Percentiles rank a stretch among this genome's conserved stretches.
Evolutionary conservation across 73 alveolate genomes (phyloP).

Genomic region (Symbiodinium natans): DNA sequence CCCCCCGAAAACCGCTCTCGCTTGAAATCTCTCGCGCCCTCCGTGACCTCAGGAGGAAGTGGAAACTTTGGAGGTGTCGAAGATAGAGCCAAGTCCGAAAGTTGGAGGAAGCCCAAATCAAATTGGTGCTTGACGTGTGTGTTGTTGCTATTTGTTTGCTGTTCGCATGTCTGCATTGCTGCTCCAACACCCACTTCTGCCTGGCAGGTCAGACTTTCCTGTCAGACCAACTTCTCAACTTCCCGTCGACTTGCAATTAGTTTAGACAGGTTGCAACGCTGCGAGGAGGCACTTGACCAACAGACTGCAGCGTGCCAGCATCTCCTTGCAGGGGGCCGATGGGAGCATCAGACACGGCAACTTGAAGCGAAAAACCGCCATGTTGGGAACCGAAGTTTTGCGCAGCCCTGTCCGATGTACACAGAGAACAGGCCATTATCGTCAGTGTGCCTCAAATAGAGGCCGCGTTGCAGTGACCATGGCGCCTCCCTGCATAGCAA

Average conservation of each 20-base stretch:
- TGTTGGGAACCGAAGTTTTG: neutral
- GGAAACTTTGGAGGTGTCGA: no score
- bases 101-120: no score
- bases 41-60: no score
- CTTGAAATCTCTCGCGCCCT: no score
- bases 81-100: no score
- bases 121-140: no score
- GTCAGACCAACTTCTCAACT: no score
- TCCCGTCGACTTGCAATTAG: neutral
- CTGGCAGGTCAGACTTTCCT: no score
- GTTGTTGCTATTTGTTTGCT: no score
- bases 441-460: conserved; percentile 9
- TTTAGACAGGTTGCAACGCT: neutral
- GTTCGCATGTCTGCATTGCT: neutral
- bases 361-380: neutral
- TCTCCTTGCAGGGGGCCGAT: conserved; percentile 10
- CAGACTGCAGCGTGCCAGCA: conserved; percentile 31
- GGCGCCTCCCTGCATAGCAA: conserved; percentile 39
- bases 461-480: conserved; percentile 53
- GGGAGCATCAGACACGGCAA: neutral
- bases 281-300: conserved; percentile 25
- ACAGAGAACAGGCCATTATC: conserved; percentile 2
- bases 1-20: no score
- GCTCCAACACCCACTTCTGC: no score
- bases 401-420: conserved; percentile 2